phyloP scores from a whole-genome alignment of 164 flowering plant genomes.

The Chimonanthus praecox region DNA sequence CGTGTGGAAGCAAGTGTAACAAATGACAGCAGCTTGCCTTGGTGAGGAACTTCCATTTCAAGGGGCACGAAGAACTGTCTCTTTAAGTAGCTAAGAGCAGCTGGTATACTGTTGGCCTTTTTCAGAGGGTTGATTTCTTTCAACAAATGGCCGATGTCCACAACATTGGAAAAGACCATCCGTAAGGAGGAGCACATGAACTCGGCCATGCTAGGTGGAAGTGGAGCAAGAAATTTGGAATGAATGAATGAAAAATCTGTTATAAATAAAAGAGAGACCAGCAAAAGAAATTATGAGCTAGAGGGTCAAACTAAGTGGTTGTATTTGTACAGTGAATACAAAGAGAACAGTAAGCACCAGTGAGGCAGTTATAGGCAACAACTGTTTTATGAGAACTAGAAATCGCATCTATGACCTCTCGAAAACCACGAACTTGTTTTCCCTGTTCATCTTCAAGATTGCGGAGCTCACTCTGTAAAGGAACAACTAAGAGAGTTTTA shows the following conservation, averaged over 20 bases:
- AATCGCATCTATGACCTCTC: conserved; percentile 87
- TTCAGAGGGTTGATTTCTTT: conserved; percentile 47
- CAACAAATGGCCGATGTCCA: conserved; percentile 64
- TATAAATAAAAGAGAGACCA: conserved; percentile 4
- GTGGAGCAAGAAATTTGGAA: conserved; percentile 67
- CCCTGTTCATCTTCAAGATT: conserved; percentile 52
- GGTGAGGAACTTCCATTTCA: conserved; percentile 47
- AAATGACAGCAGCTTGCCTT: conserved; percentile 35
- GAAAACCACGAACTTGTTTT: conserved; percentile 61
- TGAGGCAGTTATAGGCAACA: conserved; percentile 64
- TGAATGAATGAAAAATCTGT: conserved; percentile 80
- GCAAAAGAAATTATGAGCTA: neutral
- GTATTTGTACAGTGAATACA: neutral
- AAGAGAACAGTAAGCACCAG: conserved; percentile 36
- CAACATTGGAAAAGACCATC: conserved; percentile 45
- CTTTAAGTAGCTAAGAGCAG: conserved; percentile 51
- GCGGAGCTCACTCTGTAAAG: conserved; percentile 54
- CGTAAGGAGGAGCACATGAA: conserved; percentile 54
- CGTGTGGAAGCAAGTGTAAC: neutral
- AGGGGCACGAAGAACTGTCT: conserved; percentile 51
- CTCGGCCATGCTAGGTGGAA: conserved; percentile 57
- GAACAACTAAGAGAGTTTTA: neutral
- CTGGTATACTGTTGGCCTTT: conserved; percentile 40
- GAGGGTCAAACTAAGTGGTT: neutral
- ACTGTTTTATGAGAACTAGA: conserved; percentile 80